Conservation (phyloP, 2,329 filamentous ascomycete genomes). For the Colletotrichum gigasporum region DNA sequence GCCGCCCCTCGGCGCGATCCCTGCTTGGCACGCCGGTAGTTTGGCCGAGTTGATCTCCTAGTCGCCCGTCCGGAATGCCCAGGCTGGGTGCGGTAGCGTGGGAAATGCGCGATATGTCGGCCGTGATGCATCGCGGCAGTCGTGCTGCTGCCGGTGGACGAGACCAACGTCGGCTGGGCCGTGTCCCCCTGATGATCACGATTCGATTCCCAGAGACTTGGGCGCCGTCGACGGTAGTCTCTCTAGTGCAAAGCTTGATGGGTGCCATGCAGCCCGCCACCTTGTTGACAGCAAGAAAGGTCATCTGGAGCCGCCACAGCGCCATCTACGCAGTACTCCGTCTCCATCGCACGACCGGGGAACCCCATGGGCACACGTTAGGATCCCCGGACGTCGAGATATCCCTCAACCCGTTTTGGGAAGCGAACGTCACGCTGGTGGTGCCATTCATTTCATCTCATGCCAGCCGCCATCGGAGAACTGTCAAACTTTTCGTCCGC, state of each 20-base stretch:
- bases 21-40: slow-evolving; percentile 13
- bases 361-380: slow-evolving; percentile 2
- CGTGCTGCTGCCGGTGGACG: too few species aligned
- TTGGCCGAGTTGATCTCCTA: slow-evolving; percentile 7
- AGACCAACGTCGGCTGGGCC: background rate
- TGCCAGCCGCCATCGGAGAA: too few species aligned
- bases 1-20: background rate
- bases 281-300: background rate
- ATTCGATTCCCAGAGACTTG: background rate
- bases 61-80: background rate
- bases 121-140: background rate
- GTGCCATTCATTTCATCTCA: too few species aligned
- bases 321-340: background rate
- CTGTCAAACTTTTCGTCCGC: too few species aligned
- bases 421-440: too few species aligned
- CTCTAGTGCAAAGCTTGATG: background rate
- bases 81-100: background rate
- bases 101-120: background rate
- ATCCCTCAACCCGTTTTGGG: too few species aligned
- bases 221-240: background rate
- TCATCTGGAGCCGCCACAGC: background rate
- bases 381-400: too few species aligned
- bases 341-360: background rate
- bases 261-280: too few species aligned
- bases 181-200: background rate